A percentile compares a stretch with the other conserved stretches of the same genome.
phyloP scores from a whole-genome alignment of 2,329 filamentous ascomycete genomes.

The Colletotrichum tamarilloi region DNA sequence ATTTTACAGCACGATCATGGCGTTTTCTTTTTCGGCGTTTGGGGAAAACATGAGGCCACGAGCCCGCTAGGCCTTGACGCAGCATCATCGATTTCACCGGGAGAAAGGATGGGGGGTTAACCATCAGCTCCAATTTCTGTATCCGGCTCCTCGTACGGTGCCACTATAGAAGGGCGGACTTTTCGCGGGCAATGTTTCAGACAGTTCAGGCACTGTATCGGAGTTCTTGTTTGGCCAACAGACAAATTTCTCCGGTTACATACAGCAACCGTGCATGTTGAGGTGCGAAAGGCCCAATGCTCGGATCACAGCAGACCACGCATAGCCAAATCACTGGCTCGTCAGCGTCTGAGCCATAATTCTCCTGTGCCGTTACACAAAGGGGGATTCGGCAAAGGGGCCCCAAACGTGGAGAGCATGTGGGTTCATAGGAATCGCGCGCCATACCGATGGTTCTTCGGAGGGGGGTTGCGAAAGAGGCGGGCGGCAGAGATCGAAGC shows the following conservation, averaged over 20 bases:
- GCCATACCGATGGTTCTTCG: not conserved
- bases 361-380: conserved; percentile 19
- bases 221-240: conserved; percentile 26
- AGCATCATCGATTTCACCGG: not conserved
- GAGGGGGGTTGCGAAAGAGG: not conserved
- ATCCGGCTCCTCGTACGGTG: conserved; percentile 6
- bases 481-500: not conserved
- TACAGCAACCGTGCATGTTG: conserved; percentile 21
- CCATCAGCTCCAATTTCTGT: conserved; percentile 20
- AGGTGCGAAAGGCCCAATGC: conserved; percentile 14
- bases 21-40: conserved; percentile 30
- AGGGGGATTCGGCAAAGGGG: not conserved
- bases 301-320: conserved; percentile 20
- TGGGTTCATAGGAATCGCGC: conserved; percentile 10
- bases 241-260: conserved; percentile 30
- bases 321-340: conserved; percentile 22
- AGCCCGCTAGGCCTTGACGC: not conserved
- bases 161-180: not conserved
- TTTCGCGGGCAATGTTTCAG: conserved; percentile 26
- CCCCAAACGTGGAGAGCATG: conserved; percentile 20
- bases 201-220: conserved; percentile 20
- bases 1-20: not conserved
- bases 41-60: not conserved
- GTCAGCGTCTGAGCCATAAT: not conserved
- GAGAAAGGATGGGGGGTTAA: not conserved